Conservation (phyloP, 805 yeast genomes). For the Brettanomyces nanus region DNA sequence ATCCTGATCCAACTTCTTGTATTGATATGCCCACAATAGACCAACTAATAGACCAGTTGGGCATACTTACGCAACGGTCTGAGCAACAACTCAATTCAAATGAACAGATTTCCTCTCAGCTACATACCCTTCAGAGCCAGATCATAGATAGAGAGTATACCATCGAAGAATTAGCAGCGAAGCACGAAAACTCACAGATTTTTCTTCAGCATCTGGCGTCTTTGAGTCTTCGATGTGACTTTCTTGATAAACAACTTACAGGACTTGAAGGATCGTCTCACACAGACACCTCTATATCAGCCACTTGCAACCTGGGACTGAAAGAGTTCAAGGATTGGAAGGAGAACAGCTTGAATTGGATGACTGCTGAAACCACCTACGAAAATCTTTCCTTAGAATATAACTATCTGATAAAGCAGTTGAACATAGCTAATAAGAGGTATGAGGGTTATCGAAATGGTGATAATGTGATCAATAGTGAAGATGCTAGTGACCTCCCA, state of each 20-base stretch:
- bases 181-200: conserved; percentile 20
- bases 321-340: conserved; percentile 17
- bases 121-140: conserved; percentile 13
- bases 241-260: conserved; percentile 27
- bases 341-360: conserved; percentile 33
- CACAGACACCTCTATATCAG: conserved; percentile 9
- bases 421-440: conserved; percentile 16
- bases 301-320: conserved; percentile 14
- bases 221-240: conserved; percentile 25
- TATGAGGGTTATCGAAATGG: not conserved
- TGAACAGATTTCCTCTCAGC: conserved; percentile 8
- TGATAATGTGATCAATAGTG: not conserved
- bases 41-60: conserved; percentile 11
- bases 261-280: conserved; percentile 16
- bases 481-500: not conserved
- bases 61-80: conserved; percentile 11
- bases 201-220: conserved; percentile 25
- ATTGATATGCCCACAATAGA: conserved; percentile 1
- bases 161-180: conserved; percentile 17
- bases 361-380: conserved; percentile 37
- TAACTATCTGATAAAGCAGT: conserved; percentile 25
- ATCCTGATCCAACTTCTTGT: not conserved
- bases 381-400: conserved; percentile 36
- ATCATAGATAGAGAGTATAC: conserved; percentile 14
- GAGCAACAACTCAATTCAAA: conserved; percentile 5